phyloP scores from a whole-genome alignment of 164 flowering plant genomes.

The Umbilicus rupestris region DNA sequence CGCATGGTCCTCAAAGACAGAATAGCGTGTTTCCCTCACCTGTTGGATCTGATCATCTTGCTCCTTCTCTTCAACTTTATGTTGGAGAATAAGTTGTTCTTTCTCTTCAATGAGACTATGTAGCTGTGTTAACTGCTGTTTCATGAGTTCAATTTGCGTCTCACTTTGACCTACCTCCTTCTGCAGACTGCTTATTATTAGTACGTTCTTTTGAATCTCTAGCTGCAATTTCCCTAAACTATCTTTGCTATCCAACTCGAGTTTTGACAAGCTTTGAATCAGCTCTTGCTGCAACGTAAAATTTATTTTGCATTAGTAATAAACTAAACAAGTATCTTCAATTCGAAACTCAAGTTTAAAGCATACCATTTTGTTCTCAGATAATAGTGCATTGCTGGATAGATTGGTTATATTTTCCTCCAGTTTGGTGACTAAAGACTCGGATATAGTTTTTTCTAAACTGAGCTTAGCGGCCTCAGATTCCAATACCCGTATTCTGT shows the following conservation, averaged over 20 bases:
- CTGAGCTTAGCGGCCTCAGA: conserved; percentile 44
- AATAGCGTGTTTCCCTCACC: conserved; percentile 30
- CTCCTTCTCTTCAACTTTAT: conserved; percentile 40
- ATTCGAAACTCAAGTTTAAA: not conserved
- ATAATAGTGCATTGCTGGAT: conserved; percentile 35
- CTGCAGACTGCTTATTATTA: conserved; percentile 38
- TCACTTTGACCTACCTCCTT: conserved; percentile 37
- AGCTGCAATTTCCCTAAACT: conserved; percentile 36
- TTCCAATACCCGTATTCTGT: conserved; percentile 51
- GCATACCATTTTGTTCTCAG: conserved; percentile 66
- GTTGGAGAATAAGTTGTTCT: conserved; percentile 40
- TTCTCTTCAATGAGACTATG: conserved; percentile 47
- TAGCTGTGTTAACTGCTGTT: conserved; percentile 46
- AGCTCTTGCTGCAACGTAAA: conserved; percentile 58
- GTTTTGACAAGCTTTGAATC: conserved; percentile 31
- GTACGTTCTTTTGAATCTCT: conserved; percentile 39
- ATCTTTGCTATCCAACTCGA: conserved; percentile 57
- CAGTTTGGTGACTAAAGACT: conserved; percentile 33
- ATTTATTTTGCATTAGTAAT: conserved; percentile 14
- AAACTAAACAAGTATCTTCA: conserved; percentile 1
- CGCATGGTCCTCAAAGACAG: conserved; percentile 2
- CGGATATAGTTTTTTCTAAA: conserved; percentile 50
- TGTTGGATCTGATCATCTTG: conserved; percentile 51
- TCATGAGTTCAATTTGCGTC: conserved; percentile 37
- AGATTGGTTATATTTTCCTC: conserved; percentile 40